A percentile compares a stretch with the other conserved stretches of the same genome.
These are phyloP conservation scores for Plasmopara halstedii DNA, from an alignment of 352 stramenopile genomes.

Conservation along the genomic window DNA sequence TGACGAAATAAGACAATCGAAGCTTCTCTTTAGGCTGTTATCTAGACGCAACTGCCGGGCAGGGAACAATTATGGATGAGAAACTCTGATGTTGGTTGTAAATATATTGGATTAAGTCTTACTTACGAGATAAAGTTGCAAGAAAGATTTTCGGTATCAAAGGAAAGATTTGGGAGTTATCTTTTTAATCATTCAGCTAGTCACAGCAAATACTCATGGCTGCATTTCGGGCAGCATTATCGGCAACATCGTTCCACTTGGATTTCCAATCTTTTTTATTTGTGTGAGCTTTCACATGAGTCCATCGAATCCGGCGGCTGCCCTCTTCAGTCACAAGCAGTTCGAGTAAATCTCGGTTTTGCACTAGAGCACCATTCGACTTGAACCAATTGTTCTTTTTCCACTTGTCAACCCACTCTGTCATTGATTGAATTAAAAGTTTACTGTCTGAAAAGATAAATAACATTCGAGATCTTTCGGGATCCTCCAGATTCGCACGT, in stretches of 20 bases:
- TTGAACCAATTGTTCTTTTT: conserved; percentile 59
- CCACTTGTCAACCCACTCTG: conserved; percentile 60
- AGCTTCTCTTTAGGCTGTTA: no score
- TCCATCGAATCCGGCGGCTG: conserved; percentile 44
- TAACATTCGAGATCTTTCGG: conserved; percentile 21
- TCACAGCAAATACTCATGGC: conserved; percentile 11
- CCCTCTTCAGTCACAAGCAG: conserved; percentile 36
- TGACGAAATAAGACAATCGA: no score
- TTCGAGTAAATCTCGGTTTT: conserved; percentile 68
- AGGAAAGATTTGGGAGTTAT: no score
- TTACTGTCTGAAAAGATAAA: conserved; percentile 77
- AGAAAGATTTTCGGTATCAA: no score
- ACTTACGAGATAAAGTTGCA: no score
- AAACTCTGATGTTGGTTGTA: no score
- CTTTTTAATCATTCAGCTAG: no score
- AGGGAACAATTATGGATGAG: no score
- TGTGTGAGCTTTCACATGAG: conserved; percentile 59
- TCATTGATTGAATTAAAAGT: conserved; percentile 77
- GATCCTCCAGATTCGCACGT: conserved; percentile 51
- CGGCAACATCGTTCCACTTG: conserved; percentile 67
- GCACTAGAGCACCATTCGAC: conserved; percentile 35
- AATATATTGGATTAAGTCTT: no score
- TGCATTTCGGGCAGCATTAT: conserved; percentile 36
- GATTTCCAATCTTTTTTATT: conserved; percentile 52
- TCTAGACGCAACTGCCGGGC: no score